Conservation (phyloP, 768 basidiomycete species). For the Russula sp. region DNA sequence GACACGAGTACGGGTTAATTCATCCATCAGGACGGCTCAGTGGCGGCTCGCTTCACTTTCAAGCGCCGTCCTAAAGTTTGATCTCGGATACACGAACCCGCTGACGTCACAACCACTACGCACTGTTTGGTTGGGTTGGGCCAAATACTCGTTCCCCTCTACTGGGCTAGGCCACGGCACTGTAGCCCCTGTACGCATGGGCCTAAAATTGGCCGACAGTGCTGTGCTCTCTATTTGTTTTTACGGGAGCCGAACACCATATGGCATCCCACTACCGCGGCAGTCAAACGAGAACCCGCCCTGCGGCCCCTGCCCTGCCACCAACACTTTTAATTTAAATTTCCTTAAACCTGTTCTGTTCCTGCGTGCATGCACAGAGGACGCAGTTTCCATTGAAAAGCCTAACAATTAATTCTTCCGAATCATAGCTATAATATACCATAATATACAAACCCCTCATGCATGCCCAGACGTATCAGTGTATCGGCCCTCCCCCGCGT, state of each 20-base stretch:
- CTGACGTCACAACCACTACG: slow-evolving; percentile 11
- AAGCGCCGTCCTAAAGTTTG: slow-evolving; percentile 21
- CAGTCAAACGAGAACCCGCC: background rate
- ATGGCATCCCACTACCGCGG: slow-evolving; percentile 6
- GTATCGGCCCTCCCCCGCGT: slow-evolving; percentile 16
- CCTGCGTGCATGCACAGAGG: background rate
- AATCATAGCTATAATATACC: background rate
- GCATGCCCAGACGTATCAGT: background rate
- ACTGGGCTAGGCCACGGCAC: background rate
- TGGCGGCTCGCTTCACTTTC: background rate
- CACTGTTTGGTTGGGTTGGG: background rate
- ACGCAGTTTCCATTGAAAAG: background rate
- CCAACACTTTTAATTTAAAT: slow-evolving; percentile 1
- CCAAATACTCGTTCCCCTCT: background rate
- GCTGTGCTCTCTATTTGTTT: background rate
- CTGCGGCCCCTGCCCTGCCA: background rate
- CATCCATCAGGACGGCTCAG: background rate
- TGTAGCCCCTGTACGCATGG: background rate
- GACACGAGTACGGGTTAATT: background rate
- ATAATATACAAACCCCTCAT: background rate
- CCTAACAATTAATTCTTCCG: background rate
- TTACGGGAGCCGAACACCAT: background rate
- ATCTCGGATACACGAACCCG: slow-evolving; percentile 3
- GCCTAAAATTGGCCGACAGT: background rate
- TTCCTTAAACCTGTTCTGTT: background rate